Conservation (phyloP, 2,329 filamentous ascomycete genomes). For the Raffaelea ambrosiae region DNA sequence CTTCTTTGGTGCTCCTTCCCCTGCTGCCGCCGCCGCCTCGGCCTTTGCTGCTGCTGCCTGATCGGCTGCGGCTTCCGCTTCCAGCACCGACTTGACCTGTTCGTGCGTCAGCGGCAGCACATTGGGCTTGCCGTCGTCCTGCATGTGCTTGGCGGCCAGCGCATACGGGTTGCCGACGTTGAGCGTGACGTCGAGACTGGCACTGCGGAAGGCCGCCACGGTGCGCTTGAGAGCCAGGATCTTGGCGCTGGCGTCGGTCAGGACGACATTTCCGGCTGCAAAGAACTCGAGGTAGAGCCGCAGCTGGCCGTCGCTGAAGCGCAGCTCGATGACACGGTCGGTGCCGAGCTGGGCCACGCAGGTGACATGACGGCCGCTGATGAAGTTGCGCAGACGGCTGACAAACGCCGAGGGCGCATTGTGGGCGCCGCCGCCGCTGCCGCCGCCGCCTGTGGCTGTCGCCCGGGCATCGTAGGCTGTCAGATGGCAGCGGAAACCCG, state of each 20-base stretch:
- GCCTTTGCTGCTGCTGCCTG: constrained; percentile 24
- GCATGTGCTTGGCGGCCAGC: constrained; percentile 75
- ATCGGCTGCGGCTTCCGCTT: constrained; percentile 44
- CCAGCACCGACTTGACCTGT: constrained; percentile 59
- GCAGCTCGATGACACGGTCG: constrained; percentile 84
- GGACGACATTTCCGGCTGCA: constrained; percentile 83
- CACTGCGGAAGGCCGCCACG: constrained; percentile 13
- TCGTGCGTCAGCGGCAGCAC: constrained; percentile 68
- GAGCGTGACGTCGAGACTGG: constrained; percentile 13
- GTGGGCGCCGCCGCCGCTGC: constrained; percentile 1
- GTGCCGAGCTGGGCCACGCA: constrained; percentile 79
- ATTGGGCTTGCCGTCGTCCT: neutral
- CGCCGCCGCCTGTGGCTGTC: constrained; percentile 49
- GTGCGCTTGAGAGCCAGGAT: constrained; percentile 68
- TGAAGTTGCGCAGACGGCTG: constrained; percentile 71
- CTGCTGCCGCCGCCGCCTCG: constrained; percentile 1
- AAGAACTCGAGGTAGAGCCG: constrained; percentile 91
- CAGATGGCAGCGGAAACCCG: constrained; percentile 90
- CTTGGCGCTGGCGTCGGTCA: constrained; percentile 77
- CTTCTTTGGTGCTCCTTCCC: too few relatives aligned
- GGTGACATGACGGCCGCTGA: constrained; percentile 81
- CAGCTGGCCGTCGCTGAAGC: constrained; percentile 87
- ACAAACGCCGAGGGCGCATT: constrained; percentile 70
- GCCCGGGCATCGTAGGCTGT: constrained; percentile 77
- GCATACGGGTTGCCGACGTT: constrained; percentile 20